phyloP scores from a whole-genome alignment of 73 alveolate genomes.

The Loxodes magnus region DNA sequence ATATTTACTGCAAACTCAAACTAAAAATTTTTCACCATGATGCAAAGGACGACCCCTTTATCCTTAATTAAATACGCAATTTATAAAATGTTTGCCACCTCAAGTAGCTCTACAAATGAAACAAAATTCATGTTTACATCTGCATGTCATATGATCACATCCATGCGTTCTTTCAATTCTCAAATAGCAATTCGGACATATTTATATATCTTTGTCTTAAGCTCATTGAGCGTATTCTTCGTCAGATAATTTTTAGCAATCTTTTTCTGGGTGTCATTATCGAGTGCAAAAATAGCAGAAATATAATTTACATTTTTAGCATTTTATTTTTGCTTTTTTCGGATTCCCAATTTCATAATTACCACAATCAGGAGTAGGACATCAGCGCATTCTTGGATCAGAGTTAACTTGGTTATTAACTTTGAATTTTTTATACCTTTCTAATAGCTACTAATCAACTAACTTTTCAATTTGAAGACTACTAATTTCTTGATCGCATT shows the following conservation, averaged over 20 bases:
- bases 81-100: slow-evolving; percentile 28
- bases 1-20: no score
- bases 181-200: slow-evolving; percentile 69
- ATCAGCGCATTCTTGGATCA: slow-evolving; percentile 43
- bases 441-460: background rate
- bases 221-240: slow-evolving; percentile 39
- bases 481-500: background rate
- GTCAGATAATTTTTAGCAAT: slow-evolving; percentile 36
- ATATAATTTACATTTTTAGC: slow-evolving; percentile 22
- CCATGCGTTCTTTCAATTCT: slow-evolving; percentile 71
- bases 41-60: no score
- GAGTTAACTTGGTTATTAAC: slow-evolving; percentile 1
- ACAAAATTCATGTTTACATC: slow-evolving; percentile 77
- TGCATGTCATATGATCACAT: slow-evolving; percentile 91
- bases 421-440: slow-evolving; percentile 17
- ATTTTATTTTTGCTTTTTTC: slow-evolving; percentile 8
- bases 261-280: slow-evolving; percentile 21
- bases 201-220: slow-evolving; percentile 41
- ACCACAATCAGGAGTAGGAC: slow-evolving; percentile 56
- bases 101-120: slow-evolving; percentile 64
- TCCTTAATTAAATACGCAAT: no score
- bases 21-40: no score
- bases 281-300: slow-evolving; percentile 45
- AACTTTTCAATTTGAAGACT: background rate
- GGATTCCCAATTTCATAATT: slow-evolving; percentile 16